A percentile compares a stretch with the other conserved stretches of the same genome.
These are phyloP conservation scores for Spergularia azorica DNA, from an alignment of 179 eudicot genomes.

Conservation along the genomic window DNA sequence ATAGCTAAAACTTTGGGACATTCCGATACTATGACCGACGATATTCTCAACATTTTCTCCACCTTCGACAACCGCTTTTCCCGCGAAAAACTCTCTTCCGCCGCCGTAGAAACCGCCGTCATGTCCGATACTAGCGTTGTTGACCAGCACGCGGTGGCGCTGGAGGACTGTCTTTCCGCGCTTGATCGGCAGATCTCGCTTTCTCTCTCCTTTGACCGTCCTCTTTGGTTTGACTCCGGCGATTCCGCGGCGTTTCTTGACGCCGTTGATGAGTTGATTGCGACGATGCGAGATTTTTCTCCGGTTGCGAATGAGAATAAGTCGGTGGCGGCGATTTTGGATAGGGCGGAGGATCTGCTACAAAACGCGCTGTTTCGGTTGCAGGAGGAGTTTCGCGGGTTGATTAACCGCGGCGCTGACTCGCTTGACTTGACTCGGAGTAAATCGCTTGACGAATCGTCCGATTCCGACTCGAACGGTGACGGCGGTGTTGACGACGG, in stretches of 20 bases:
- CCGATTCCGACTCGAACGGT: constrained; percentile 41
- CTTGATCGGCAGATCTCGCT: constrained; percentile 61
- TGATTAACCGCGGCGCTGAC: constrained; percentile 54
- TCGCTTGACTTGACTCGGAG: constrained; percentile 43
- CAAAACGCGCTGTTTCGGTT: constrained; percentile 67
- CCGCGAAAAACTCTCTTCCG: constrained; percentile 59
- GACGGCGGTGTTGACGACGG: constrained; percentile 33
- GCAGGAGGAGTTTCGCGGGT: constrained; percentile 63
- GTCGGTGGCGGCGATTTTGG: constrained; percentile 39
- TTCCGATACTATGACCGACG: constrained; percentile 79
- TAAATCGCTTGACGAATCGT: constrained; percentile 7
- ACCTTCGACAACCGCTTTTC: constrained; percentile 76
- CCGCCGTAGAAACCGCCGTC: not conserved
- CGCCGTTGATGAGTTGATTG: constrained; percentile 58
- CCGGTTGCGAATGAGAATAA: constrained; percentile 46
- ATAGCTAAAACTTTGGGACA: constrained; percentile 83
- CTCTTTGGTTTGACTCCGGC: constrained; percentile 67
- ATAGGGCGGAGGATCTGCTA: constrained; percentile 75
- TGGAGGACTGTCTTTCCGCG: constrained; percentile 51
- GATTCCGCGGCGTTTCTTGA: constrained; percentile 61
- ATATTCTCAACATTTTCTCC: constrained; percentile 90
- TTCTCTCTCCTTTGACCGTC: constrained; percentile 50
- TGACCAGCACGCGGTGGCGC: constrained; percentile 30
- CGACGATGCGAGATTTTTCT: constrained; percentile 47
- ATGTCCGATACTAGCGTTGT: constrained; percentile 16